Percentiles rank a stretch among this genome's conserved stretches.
phyloP scores from a whole-genome alignment of 2,329 filamentous ascomycete genomes.

The Microcyclospora pomicola region DNA sequence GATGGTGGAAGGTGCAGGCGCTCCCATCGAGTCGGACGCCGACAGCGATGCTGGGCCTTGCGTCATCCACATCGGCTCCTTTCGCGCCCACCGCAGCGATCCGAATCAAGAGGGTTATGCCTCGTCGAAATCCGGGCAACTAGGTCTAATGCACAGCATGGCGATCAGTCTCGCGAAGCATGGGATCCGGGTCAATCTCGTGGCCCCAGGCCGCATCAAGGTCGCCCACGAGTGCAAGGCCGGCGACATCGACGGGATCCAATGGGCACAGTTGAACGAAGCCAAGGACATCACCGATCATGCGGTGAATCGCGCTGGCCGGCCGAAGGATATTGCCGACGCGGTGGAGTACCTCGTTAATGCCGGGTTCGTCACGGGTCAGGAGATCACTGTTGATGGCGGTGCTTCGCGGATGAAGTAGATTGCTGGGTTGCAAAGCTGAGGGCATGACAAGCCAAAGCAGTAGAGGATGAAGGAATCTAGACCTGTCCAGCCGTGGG shows the following conservation, averaged over 20 bases:
- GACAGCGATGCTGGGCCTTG: slow-evolving; percentile 14
- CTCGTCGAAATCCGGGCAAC: slow-evolving; percentile 33
- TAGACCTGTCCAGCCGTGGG: too few relatives aligned
- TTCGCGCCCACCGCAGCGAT: slow-evolving; percentile 35
- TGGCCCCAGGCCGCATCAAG: slow-evolving; percentile 39
- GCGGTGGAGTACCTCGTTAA: slow-evolving; percentile 28
- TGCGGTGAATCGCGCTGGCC: slow-evolving; percentile 35
- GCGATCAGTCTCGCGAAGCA: slow-evolving; percentile 29
- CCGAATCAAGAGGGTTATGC: slow-evolving; percentile 37
- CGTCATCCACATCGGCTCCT: slow-evolving; percentile 36
- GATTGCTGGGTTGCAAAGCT: not conserved
- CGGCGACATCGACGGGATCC: slow-evolving; percentile 26
- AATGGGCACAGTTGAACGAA: slow-evolving; percentile 29
- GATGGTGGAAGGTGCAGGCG: slow-evolving; percentile 8
- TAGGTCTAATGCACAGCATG: slow-evolving; percentile 37
- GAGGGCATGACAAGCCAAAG: too few relatives aligned
- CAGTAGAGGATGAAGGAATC: too few relatives aligned
- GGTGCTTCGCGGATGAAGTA: slow-evolving; percentile 27
- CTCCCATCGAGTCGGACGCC: slow-evolving; percentile 6
- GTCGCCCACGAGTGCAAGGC: slow-evolving; percentile 29
- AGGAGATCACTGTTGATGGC: slow-evolving; percentile 32
- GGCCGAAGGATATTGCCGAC: slow-evolving; percentile 31
- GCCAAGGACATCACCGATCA: slow-evolving; percentile 34
- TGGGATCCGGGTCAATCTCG: slow-evolving; percentile 32
- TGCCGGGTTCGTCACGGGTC: slow-evolving; percentile 29